Conservation (phyloP, 164 flowering plant genomes). For the Kingdonia uniflora region DNA sequence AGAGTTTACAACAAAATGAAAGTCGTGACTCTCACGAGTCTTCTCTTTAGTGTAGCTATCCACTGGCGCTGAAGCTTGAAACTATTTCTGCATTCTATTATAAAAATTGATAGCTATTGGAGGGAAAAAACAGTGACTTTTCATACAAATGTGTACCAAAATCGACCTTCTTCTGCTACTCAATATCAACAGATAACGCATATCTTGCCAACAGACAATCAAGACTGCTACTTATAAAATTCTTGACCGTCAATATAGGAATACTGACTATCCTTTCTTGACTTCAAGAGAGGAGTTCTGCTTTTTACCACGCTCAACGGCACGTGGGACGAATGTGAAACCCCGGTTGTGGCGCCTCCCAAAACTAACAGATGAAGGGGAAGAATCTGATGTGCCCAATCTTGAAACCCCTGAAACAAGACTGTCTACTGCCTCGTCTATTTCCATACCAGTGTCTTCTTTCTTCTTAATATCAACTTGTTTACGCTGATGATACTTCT, state of each 20-base stretch:
- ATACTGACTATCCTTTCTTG: constrained; percentile 12
- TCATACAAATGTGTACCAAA: no score
- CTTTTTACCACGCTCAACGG: constrained; percentile 40
- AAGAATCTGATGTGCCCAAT: constrained; percentile 61
- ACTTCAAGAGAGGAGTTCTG: constrained; percentile 14
- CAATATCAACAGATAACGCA: no score
- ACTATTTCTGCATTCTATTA: no score
- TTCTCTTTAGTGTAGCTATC: no score
- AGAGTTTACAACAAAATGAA: neutral
- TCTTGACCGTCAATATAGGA: no score
- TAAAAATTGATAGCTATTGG: no score
- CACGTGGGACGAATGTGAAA: constrained; percentile 59
- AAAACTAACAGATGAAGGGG: constrained; percentile 76
- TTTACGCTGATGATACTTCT: constrained; percentile 33
- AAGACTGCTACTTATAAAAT: no score
- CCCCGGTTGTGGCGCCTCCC: constrained; percentile 76
- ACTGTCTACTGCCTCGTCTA: constrained; percentile 46
- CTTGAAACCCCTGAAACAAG: constrained; percentile 76
- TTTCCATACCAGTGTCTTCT: constrained; percentile 48
- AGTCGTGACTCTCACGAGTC: neutral
- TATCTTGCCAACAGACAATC: no score
- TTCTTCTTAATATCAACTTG: constrained; percentile 23
- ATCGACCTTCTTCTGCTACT: no score
- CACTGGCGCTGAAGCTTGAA: no score
- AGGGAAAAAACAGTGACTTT: no score